A percentile compares a stretch with the other conserved stretches of the same genome.
phyloP scores from a whole-genome alignment of 2,329 filamentous ascomycete genomes.

The Pseudogymnoascus sp. region DNA sequence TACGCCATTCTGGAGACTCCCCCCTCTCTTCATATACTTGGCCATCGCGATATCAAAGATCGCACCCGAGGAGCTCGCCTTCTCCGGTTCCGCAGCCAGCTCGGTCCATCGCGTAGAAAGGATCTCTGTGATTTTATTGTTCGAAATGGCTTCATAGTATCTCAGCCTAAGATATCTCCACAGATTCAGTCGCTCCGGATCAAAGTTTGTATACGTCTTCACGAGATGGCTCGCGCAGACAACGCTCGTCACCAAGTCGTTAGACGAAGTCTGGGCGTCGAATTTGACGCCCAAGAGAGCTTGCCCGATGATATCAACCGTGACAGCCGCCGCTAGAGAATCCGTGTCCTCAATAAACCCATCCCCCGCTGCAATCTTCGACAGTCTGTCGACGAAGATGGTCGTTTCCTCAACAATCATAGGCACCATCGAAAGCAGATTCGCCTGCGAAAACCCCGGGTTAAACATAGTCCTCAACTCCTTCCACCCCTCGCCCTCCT shows the following conservation, averaged over 20 bases:
- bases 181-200: neutral
- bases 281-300: conserved; percentile 11
- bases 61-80: neutral
- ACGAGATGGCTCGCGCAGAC: conserved; percentile 9
- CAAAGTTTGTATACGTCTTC: neutral
- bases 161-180: neutral
- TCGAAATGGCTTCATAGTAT: conserved; percentile 8
- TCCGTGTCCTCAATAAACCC: conserved; percentile 7
- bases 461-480: conserved; percentile 14
- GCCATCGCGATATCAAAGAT: conserved; percentile 14
- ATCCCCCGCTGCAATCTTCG: neutral
- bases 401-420: conserved; percentile 13
- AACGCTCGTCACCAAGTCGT: conserved; percentile 5
- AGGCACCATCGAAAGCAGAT: conserved; percentile 12
- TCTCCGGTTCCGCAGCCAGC: neutral
- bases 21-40: conserved; percentile 12
- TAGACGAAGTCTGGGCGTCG: conserved; percentile 12
- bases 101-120: neutral
- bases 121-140: neutral
- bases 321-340: neutral
- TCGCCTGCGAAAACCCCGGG: conserved; percentile 14
- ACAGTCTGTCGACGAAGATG: conserved; percentile 10
- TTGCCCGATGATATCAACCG: conserved; percentile 14
- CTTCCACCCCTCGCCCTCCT: conserved; percentile 15
- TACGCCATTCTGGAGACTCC: neutral